Evolutionary conservation across 805 yeast genomes (phyloP), one percentile per base, ranked within the genome.

Genomic region (Yamadazyma nakazawae): DNA sequence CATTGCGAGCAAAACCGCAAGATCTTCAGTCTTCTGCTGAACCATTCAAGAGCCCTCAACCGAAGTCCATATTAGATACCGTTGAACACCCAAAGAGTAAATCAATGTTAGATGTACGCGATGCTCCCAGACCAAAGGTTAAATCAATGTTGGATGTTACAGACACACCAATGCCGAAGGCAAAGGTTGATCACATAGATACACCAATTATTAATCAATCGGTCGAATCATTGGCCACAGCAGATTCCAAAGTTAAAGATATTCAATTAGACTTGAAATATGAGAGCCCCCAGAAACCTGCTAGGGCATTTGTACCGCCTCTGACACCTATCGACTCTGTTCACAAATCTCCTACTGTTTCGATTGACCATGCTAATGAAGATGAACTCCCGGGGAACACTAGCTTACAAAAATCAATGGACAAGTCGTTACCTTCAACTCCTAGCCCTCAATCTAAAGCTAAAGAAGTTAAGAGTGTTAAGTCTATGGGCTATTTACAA

Each of bases 361-460:
- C 45, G 3, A 35, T 42, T 17, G 45, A 42, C 24, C 24, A n/a
- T 13, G 35, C 45, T 14, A 42, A 31, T 4, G 45, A 42, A 19
- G 40, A 25, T 16, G 45, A 42, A 16, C 28, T 26, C 17, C 13
- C 8, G 1, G 32, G 32, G 2, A 16, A n/a, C 18, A 21, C 2
- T 21, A 24, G 21, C 21, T 16, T 18, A 18, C 25, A 30, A 11
- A 28, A 28, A 34, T n/a, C 32, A 4, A 5, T 16, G 32, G 45
- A 50, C 25, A 50, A 46, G 28, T 46, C 53, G 4, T 28, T 50
- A 14, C 53, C 53, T 16, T 43, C 50, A 11, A 50, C 53, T 2
- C 53, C 53, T 3, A 42, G 18, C 9, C 32, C 38, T 8, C 31
- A 37, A 28, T n/a, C 24, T 16, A 40, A 40, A 14, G 37, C 28